These are phyloP conservation scores for Vanilla planifolia DNA, from an alignment of 106 monocot genomes.

Conservation along the genomic window DNA sequence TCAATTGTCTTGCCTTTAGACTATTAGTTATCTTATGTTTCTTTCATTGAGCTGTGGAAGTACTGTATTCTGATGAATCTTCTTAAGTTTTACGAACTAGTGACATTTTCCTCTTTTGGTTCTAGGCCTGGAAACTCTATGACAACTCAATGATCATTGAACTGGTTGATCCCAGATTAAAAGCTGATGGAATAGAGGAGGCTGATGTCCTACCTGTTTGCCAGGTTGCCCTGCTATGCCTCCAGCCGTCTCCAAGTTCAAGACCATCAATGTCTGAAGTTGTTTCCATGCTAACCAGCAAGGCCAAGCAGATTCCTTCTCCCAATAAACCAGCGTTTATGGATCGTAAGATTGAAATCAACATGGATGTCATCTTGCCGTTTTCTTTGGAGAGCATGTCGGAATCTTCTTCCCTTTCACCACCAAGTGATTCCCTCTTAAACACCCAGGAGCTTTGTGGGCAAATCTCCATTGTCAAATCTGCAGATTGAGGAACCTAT, in stretches of 20 bases:
- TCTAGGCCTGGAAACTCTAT: slow-evolving; percentile 53
- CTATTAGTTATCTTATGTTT: no score
- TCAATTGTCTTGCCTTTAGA: no score
- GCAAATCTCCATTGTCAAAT: not conserved
- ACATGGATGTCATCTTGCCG: not conserved
- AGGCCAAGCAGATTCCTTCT: slow-evolving; percentile 12
- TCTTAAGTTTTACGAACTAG: no score
- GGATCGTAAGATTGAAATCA: slow-evolving; percentile 11
- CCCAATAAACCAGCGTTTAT: slow-evolving; percentile 44
- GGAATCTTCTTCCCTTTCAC: slow-evolving; percentile 5
- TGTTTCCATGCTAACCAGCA: slow-evolving; percentile 36
- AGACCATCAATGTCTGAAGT: slow-evolving; percentile 57
- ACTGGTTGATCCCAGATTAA: slow-evolving; percentile 32
- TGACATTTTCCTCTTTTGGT: not conserved
- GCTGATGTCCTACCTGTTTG: slow-evolving; percentile 31
- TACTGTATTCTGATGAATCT: no score
- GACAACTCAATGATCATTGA: slow-evolving; percentile 35
- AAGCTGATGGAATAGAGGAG: slow-evolving; percentile 19
- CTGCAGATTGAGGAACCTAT: not conserved
- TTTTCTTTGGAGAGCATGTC: slow-evolving; percentile 16
- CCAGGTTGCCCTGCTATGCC: slow-evolving; percentile 37
- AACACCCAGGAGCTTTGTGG: not conserved
- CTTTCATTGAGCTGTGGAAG: no score
- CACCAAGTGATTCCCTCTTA: not conserved
- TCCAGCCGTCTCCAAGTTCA: slow-evolving; percentile 30